These are phyloP conservation scores for Penicillium bialowiezense DNA, from an alignment of 495 filamentous ascomycete species.

Conservation along the genomic window DNA sequence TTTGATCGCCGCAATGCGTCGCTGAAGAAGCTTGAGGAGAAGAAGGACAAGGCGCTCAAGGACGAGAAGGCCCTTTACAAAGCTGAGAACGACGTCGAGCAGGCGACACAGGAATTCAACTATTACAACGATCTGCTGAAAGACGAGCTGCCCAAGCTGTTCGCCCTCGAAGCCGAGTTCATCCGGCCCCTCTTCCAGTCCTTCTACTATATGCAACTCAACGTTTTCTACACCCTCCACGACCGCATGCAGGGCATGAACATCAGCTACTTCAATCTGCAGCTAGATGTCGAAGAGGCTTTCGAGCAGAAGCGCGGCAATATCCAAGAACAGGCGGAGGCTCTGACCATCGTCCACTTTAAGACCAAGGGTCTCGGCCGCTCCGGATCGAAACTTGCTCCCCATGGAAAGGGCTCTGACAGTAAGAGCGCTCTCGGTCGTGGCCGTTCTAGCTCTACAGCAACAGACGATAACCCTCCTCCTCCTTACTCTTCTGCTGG, in stretches of 20 bases:
- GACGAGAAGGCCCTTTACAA: conserved; percentile 98
- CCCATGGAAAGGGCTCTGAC: conserved; percentile 31
- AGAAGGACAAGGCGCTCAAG: conserved; percentile 93
- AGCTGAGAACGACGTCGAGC: conserved; percentile 87
- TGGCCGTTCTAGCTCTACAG: conserved; percentile 39
- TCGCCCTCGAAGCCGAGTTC: conserved; percentile 90
- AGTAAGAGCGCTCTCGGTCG: conserved; percentile 28
- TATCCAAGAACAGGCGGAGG: conserved; percentile 78
- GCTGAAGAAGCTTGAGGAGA: conserved; percentile 92
- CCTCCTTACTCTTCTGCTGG: conserved; percentile 61
- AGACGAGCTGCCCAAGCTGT: conserved; percentile 90
- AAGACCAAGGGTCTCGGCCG: conserved; percentile 70
- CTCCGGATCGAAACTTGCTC: conserved; percentile 48
- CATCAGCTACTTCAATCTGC: conserved; percentile 95
- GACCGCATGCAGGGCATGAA: conserved; percentile 96
- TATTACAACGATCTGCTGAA: conserved; percentile 97
- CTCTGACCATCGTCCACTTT: conserved; percentile 76
- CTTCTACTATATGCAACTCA: conserved; percentile 99
- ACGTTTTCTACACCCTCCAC: conserved; percentile 98
- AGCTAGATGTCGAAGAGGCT: conserved; percentile 82
- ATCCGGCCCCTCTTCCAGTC: conserved; percentile 97
- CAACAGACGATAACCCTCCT: conserved; percentile 58
- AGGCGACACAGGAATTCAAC: conserved; percentile 91
- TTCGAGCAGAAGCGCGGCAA: conserved; percentile 86
- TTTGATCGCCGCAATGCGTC: conserved; percentile 82